A percentile compares a stretch with the other conserved stretches of the same genome.
phyloP scores from a whole-genome alignment of 2,329 filamentous ascomycete genomes.

The Boeremia lycopersici region DNA sequence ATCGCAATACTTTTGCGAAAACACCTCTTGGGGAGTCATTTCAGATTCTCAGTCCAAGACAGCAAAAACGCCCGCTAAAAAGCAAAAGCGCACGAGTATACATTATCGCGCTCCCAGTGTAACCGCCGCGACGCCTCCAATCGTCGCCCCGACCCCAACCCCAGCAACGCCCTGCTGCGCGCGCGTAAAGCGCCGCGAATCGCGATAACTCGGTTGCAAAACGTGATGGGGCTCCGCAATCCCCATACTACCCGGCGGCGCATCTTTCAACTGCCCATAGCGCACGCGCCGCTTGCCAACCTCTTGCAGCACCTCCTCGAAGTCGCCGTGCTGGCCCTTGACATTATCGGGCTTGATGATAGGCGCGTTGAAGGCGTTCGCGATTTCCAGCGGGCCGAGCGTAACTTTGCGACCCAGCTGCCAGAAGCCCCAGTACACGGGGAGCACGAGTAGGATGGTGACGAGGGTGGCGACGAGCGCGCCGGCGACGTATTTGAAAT shows the following conservation, averaged over 20 bases:
- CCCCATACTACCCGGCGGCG: conserved; percentile 28
- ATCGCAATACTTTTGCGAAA: too few species aligned
- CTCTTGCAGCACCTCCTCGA: conserved; percentile 28
- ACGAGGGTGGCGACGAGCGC: conserved; percentile 38
- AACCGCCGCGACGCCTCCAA: conserved; percentile 22
- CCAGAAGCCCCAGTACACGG: conserved; percentile 47
- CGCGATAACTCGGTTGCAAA: conserved; percentile 5
- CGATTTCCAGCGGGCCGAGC: conserved; percentile 45
- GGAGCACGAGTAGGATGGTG: conserved; percentile 40
- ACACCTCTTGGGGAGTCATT: too few species aligned
- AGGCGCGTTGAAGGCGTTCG: conserved; percentile 41
- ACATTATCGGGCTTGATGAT: conserved; percentile 25
- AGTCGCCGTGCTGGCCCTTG: conserved; percentile 27
- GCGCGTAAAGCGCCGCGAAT: conserved; percentile 2
- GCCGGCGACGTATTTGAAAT: conserved; percentile 36
- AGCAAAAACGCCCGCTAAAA: not conserved
- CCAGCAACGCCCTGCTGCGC: conserved; percentile 7
- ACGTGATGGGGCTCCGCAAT: conserved; percentile 29
- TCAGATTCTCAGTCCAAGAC: too few species aligned
- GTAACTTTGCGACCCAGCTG: conserved; percentile 44
- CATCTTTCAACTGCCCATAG: conserved; percentile 26
- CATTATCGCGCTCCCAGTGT: conserved; percentile 3
- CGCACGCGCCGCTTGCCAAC: conserved; percentile 25
- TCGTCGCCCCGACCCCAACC: conserved; percentile 7
- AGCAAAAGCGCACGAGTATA: not conserved